Base-by-base conservation (phyloP, 768 basidiomycete species). In the Pleurotus ostreatus region DNA sequence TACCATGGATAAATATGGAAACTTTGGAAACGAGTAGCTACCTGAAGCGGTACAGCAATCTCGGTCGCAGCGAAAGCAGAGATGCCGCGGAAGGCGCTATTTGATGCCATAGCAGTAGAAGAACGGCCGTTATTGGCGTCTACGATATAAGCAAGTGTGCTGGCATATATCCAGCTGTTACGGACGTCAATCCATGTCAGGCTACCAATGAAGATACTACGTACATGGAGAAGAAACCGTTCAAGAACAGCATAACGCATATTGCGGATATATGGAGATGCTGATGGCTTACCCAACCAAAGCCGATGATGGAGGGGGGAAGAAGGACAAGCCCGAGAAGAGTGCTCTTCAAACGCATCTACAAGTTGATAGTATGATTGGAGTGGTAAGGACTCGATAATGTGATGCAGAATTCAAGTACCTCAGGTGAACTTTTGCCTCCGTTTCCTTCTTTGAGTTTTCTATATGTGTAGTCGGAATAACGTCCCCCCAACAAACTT, bases 101-200 rank as follows among this genome's bases (percentile, higher is more conserved):
- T 95, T 25, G 79, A 71, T 0, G 92, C 91, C 5, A 84, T 81
- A 1, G 89, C 91, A 2, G 82, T 82, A 3, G 87, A 83, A 2
- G 89, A 89, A 25, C 89, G 80, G 7, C 93, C 94, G 5, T 77
- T 74, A 66, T 95, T 97, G 4, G 91, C 83, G 62, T 97, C 93
- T 13, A 94, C 91, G 34, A 94, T 76, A 62, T 94, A 95, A 0
- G 93, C 88, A 26, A 95, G 70, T 57, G 65, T 69, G 55, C 70
- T 73, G 5, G 70, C 46, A 44, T 74, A 71, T 9, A 63, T 66
- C 70, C 72, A 76, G 51, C 75, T 77, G 22, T n/a, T 13, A 53
- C 11, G 9, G 9, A 57, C 2, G 56, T 55, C 23, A 41, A 40
- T 5, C 20, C 54, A n/a, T 40, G 39, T 20, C 16, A 57, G 37